These are phyloP conservation scores for Bretziella fagacearum DNA, from an alignment of 2,329 filamentous ascomycete species.

Conservation along the genomic window DNA sequence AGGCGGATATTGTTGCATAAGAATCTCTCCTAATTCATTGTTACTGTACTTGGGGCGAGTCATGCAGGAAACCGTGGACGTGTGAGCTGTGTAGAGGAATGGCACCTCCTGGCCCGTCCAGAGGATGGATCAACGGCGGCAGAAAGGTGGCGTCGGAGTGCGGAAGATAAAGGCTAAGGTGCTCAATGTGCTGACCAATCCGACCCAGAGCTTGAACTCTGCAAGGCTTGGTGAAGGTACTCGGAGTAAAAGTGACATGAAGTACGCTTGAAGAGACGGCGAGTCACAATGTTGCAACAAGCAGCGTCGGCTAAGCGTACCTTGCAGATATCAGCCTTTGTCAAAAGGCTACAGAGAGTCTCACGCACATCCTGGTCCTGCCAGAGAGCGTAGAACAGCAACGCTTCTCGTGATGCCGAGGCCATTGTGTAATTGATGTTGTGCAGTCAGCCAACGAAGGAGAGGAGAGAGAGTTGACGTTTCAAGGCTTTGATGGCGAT, in stretches of 20 bases:
- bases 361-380: constrained; percentile 34
- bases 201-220: constrained; percentile 58
- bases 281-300: constrained; percentile 53
- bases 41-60: constrained; percentile 63
- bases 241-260: constrained; percentile 54
- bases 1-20: constrained; percentile 75
- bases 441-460: constrained; percentile 11
- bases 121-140: constrained; percentile 65
- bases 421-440: constrained; percentile 6
- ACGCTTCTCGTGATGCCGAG: constrained; percentile 20
- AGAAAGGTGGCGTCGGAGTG: constrained; percentile 67
- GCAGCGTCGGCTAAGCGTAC: constrained; percentile 52
- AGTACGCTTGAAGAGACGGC: constrained; percentile 50
- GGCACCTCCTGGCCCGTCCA: constrained; percentile 59
- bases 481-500: not conserved
- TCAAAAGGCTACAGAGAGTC: constrained; percentile 31
- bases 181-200: constrained; percentile 64
- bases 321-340: constrained; percentile 36
- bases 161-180: constrained; percentile 59
- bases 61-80: constrained; percentile 42
- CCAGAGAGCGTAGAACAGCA: constrained; percentile 39
- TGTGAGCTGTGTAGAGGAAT: constrained; percentile 69
- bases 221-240: constrained; percentile 57
- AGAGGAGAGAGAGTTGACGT: constrained; percentile 9
- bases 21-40: constrained; percentile 59